Evolutionary conservation across 2,329 filamentous ascomycete species (phyloP).

Genomic region (Xylaria sp.): DNA sequence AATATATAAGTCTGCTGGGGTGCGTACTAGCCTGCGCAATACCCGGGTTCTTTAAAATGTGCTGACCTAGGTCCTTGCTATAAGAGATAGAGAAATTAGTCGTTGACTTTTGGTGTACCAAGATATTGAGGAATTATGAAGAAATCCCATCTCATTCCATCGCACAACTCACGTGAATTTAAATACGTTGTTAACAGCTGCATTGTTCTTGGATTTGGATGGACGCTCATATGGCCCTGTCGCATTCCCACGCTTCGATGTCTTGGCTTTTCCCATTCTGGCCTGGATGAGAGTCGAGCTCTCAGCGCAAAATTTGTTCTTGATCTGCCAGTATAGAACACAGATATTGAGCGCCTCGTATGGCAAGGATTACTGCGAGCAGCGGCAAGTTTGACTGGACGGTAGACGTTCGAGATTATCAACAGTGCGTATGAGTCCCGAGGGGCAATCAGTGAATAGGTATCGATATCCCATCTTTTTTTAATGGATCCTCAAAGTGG

Average conservation of each 20-base stretch:
- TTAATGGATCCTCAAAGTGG: conserved; percentile 18
- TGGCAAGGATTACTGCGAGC: neutral
- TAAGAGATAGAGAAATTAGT: conserved; percentile 2
- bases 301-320: neutral
- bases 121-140: no score
- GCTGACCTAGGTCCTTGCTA: conserved; percentile 70
- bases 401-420: neutral
- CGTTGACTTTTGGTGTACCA: neutral
- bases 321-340: neutral
- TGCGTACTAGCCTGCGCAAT: conserved; percentile 28
- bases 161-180: conserved; percentile 69
- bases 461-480: conserved; percentile 16
- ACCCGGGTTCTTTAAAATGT: conserved; percentile 70
- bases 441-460: conserved; percentile 6
- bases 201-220: conserved; percentile 39
- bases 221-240: conserved; percentile 51
- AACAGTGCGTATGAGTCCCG: conserved; percentile 9
- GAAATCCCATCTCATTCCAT: no score
- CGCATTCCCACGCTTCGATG: conserved; percentile 44
- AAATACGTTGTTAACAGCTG: conserved; percentile 80
- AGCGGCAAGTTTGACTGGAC: neutral
- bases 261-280: conserved; percentile 49
- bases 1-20: neutral
- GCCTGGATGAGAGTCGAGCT: conserved; percentile 24
- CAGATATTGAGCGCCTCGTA: neutral